phyloP scores from a whole-genome alignment of 768 basidiomycete species.

The Neoboletus magnificus region DNA sequence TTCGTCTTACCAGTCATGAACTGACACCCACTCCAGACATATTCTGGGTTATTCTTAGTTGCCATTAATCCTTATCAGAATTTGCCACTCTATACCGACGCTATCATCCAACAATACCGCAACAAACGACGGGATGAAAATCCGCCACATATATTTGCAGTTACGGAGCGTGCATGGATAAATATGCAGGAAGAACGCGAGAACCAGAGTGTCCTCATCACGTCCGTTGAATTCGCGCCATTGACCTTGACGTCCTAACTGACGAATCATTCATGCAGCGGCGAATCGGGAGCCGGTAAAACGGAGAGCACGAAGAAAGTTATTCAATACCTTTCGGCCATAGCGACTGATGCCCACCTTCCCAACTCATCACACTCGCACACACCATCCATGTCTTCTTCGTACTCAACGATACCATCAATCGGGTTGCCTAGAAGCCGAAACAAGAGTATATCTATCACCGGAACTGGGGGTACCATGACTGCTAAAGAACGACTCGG shows the following conservation, averaged over 20 bases:
- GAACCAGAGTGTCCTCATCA: constrained; percentile 97
- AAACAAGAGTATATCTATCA: constrained; percentile 48
- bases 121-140: constrained; percentile 87
- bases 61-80: constrained; percentile 97
- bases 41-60: constrained; percentile 95
- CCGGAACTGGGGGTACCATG: constrained; percentile 43
- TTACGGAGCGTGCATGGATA: constrained; percentile 96
- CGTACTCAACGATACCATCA: constrained; percentile 56
- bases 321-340: constrained; percentile 97
- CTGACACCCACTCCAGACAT: constrained; percentile 59
- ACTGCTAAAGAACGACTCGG: constrained; percentile 76
- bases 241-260: constrained; percentile 6
- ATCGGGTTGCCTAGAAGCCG: constrained; percentile 68
- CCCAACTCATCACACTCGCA: constrained; percentile 60
- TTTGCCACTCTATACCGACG: constrained; percentile 86
- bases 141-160: constrained; percentile 94
- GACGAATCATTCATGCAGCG: constrained; percentile 45
- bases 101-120: constrained; percentile 88
- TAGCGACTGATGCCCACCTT: constrained; percentile 77
- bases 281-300: constrained; percentile 98
- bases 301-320: constrained; percentile 99
- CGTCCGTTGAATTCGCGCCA: constrained; percentile 52
- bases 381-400: constrained; percentile 55
- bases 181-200: constrained; percentile 98
- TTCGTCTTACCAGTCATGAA: neutral